phyloP scores from a whole-genome alignment of 1,139 yeast species.

The Kluyveromyces marxianus region DNA sequence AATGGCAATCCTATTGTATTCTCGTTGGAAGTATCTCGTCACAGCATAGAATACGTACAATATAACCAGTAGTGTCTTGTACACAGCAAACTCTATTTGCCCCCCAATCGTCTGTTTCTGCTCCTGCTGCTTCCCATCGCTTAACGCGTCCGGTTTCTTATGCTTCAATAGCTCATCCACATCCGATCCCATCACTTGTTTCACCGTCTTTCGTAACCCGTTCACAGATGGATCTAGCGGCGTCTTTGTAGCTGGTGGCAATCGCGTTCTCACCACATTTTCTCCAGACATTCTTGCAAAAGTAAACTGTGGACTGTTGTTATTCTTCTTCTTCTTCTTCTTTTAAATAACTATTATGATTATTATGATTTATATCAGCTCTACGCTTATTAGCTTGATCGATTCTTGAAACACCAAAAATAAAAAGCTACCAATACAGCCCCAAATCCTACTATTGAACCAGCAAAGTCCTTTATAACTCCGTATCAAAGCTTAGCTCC shows the following conservation, averaged over 20 bases:
- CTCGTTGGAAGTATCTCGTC: conserved; percentile 44
- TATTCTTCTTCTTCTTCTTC: too few relatives aligned
- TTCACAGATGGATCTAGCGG: conserved; percentile 2
- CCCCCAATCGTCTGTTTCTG: conserved; percentile 5
- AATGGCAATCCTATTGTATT: conserved; percentile 49
- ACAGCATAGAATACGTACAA: conserved; percentile 51
- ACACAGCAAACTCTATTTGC: conserved; percentile 23
- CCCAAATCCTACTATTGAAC: too few relatives aligned
- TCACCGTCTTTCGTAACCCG: conserved; percentile 2
- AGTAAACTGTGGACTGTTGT: too few relatives aligned
- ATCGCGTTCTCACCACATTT: conserved; percentile 3
- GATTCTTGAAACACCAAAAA: too few relatives aligned
- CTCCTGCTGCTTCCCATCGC: too few relatives aligned
- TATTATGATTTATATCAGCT: too few relatives aligned
- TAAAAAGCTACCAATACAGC: too few relatives aligned
- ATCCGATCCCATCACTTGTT: conserved; percentile 1
- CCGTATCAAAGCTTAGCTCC: too few relatives aligned
- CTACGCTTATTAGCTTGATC: too few relatives aligned
- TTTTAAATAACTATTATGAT: too few relatives aligned
- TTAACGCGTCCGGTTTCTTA: neutral
- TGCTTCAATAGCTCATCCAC: neutral
- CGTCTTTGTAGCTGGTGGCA: conserved; percentile 5
- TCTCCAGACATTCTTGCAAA: conserved; percentile 8
- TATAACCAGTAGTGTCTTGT: conserved; percentile 42
- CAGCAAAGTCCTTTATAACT: too few relatives aligned